phyloP scores from a whole-genome alignment of 1,139 yeast species.

The Candida tetrigidarum region DNA sequence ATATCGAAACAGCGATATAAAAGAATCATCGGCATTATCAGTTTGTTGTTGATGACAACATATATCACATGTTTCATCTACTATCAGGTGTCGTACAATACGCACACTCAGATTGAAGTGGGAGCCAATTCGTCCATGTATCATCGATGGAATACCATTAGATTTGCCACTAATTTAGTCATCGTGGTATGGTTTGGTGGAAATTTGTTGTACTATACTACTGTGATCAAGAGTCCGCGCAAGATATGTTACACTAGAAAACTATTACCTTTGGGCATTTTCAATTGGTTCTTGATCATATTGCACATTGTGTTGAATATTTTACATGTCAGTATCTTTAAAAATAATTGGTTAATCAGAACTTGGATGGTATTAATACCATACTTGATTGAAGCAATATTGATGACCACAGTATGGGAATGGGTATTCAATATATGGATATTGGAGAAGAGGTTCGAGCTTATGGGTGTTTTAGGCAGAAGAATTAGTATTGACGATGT shows the following conservation, averaged over 20 bases:
- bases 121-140: constrained; percentile 8
- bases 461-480: constrained; percentile 54
- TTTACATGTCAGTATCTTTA: constrained; percentile 30
- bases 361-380: constrained; percentile 48
- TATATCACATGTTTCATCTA: constrained; percentile 24
- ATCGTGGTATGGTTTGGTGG: constrained; percentile 32
- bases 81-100: constrained; percentile 19
- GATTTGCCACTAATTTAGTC: constrained; percentile 26
- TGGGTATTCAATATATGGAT: constrained; percentile 51
- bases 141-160: constrained; percentile 28
- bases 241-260: constrained; percentile 37
- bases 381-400: constrained; percentile 38
- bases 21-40: constrained; percentile 23
- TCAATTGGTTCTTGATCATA: constrained; percentile 38
- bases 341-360: constrained; percentile 31
- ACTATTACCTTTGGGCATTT: constrained; percentile 45
- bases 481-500: constrained; percentile 45
- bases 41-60: constrained; percentile 23
- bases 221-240: constrained; percentile 32
- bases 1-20: constrained; percentile 27
- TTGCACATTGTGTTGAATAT: constrained; percentile 34
- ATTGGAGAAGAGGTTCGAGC: constrained; percentile 46
- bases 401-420: constrained; percentile 53
- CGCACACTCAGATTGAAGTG: constrained; percentile 10
- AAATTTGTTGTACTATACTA: constrained; percentile 33